A percentile compares a stretch with the other conserved stretches of the same genome.
Conservation (phyloP, 1,284 basidiomycete genomes). For the Fomitopsis betulina region DNA sequence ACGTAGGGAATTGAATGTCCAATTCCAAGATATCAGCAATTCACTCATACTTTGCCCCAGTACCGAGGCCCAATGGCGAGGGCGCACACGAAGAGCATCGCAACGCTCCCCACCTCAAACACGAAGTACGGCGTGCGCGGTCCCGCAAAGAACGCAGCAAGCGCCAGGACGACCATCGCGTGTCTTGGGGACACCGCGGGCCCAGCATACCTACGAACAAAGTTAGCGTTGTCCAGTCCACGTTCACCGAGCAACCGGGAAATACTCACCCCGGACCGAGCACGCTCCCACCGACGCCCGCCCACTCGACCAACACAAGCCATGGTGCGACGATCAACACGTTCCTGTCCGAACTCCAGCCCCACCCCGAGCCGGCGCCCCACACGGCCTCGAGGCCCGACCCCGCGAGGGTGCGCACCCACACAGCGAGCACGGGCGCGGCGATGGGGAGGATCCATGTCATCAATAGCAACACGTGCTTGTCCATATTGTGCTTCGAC, state of each 20-base stretch:
- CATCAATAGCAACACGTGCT: conserved; percentile 72
- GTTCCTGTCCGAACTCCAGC: conserved; percentile 77
- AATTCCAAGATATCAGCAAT: too few relatives aligned
- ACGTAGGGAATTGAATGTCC: too few relatives aligned
- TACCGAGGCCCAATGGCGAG: conserved; percentile 19
- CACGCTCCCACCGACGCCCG: conserved; percentile 14
- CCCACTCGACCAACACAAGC: conserved; percentile 57
- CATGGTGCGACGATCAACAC: conserved; percentile 64
- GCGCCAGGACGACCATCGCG: conserved; percentile 41
- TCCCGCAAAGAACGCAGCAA: conserved; percentile 53
- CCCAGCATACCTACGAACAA: neutral
- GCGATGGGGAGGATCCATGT: conserved; percentile 80
- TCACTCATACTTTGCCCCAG: conserved; percentile 11
- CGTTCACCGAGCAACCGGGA: neutral
- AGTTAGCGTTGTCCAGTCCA: conserved; percentile 1
- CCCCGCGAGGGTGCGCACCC: conserved; percentile 80
- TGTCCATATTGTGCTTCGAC: conserved; percentile 40
- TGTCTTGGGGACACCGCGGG: conserved; percentile 14
- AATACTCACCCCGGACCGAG: conserved; percentile 9
- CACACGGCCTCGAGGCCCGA: conserved; percentile 5
- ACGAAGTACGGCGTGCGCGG: conserved; percentile 56
- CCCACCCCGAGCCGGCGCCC: conserved; percentile 61
- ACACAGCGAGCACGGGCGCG: conserved; percentile 81
- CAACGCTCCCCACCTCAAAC: conserved; percentile 41
- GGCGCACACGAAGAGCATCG: conserved; percentile 20